Evolutionary conservation across 495 filamentous ascomycete species (phyloP).

Genomic region (Xylaria longipes): DNA sequence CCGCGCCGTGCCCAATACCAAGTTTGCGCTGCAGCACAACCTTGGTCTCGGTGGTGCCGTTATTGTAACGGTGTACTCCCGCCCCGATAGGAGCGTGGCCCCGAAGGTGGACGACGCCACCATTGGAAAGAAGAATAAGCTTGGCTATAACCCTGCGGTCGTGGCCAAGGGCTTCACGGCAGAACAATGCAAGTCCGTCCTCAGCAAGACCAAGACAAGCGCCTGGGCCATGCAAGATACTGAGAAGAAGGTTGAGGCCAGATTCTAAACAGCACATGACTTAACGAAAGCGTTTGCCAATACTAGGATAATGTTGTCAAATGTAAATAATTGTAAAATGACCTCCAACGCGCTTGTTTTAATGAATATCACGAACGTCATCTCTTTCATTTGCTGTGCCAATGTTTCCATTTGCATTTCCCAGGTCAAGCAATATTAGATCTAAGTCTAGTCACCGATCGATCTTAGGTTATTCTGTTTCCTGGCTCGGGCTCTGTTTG

Average conservation of each 20-base stretch:
- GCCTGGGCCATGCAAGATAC: slow-evolving; percentile 79
- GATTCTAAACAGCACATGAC: slow-evolving; percentile 44
- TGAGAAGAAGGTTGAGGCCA: slow-evolving; percentile 67
- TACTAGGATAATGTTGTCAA: not conserved
- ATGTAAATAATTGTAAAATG: slow-evolving; percentile 1
- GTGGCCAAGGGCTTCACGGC: slow-evolving; percentile 85
- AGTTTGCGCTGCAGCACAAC: slow-evolving; percentile 87
- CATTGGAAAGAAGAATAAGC: slow-evolving; percentile 66
- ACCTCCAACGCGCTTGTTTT: not conserved
- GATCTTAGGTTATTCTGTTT: not conserved
- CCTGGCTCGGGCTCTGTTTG: slow-evolving; percentile 3
- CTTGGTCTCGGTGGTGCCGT: slow-evolving; percentile 90
- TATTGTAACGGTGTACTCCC: slow-evolving; percentile 87
- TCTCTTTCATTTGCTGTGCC: not conserved
- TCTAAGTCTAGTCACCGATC: not conserved
- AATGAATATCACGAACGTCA: not conserved
- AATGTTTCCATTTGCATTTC: not conserved
- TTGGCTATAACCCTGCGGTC: slow-evolving; percentile 93
- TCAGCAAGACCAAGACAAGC: slow-evolving; percentile 71
- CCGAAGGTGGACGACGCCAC: slow-evolving; percentile 59
- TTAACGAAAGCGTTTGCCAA: not conserved
- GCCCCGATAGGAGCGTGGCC: slow-evolving; percentile 77
- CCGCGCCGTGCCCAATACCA: slow-evolving; percentile 70
- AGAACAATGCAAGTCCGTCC: slow-evolving; percentile 71
- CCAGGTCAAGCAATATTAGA: not conserved